These are phyloP conservation scores for Alternaria novae-zelandiae DNA, from an alignment of 2,329 filamentous ascomycete species.

Conservation along the genomic window DNA sequence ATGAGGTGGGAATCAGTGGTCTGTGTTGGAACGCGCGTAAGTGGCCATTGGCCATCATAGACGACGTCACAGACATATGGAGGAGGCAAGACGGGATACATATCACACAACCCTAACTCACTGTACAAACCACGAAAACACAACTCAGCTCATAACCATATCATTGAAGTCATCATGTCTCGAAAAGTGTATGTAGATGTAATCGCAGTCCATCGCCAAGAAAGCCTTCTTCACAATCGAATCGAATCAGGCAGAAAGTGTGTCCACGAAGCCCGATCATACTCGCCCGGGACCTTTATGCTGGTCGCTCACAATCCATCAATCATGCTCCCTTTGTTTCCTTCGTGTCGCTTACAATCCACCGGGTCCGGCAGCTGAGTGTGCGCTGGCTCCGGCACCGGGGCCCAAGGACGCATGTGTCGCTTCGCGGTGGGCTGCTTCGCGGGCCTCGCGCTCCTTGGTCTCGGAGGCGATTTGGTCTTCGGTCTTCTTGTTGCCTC, in stretches of 20 bases:
- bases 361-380: conserved; percentile 23
- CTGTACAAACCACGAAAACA: neutral
- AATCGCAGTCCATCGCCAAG: conserved; percentile 7
- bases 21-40: neutral
- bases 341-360: conserved; percentile 7
- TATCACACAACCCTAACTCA: neutral
- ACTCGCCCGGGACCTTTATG: neutral
- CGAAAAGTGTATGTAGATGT: conserved; percentile 4
- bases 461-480: conserved; percentile 39
- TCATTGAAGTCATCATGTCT: conserved; percentile 6
- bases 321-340: neutral
- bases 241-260: neutral
- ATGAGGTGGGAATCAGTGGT: neutral
- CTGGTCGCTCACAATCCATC: neutral
- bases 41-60: neutral
- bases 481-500: conserved; percentile 45
- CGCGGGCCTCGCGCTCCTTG: conserved; percentile 26
- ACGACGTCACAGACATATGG: neutral
- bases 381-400: conserved; percentile 21
- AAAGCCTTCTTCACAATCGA: conserved; percentile 1
- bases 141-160: neutral
- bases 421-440: conserved; percentile 16
- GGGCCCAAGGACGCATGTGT: conserved; percentile 20
- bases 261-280: neutral
- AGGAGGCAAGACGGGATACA: neutral